Evolutionary conservation across 192 early-diverging fungal species (phyloP).

Genomic region (Rhizophlyctis rosea): DNA sequence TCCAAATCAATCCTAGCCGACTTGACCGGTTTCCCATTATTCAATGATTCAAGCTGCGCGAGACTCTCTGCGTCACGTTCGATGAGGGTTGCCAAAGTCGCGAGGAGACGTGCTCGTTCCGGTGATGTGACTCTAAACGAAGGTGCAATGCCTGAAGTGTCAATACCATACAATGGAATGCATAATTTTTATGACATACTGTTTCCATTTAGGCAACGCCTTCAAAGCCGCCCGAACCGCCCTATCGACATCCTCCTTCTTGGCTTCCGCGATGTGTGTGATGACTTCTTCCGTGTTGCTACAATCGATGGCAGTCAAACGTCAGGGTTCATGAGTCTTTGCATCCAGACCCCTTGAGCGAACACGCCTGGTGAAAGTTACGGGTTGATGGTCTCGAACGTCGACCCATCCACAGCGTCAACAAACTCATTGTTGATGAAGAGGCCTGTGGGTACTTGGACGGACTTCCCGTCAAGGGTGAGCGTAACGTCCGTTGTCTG

Average conservation of each 20-base stretch:
- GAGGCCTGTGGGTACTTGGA: conserved; percentile 54
- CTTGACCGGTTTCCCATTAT: conserved; percentile 45
- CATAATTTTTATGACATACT: conserved; percentile 7
- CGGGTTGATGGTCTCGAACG: conserved; percentile 42
- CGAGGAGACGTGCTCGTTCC: conserved; percentile 22
- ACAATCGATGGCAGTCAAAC: neutral
- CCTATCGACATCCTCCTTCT: conserved; percentile 40
- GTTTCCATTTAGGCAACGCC: conserved; percentile 38
- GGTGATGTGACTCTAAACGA: conserved; percentile 17
- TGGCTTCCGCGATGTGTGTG: conserved; percentile 29
- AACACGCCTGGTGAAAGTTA: conserved; percentile 1
- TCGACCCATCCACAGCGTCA: conserved; percentile 36
- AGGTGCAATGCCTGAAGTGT: neutral
- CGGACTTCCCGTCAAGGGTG: too few species aligned
- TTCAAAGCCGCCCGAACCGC: conserved; percentile 39
- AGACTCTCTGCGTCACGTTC: conserved; percentile 31
- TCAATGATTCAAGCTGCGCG: conserved; percentile 42
- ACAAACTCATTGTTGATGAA: conserved; percentile 54
- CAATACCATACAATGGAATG: conserved; percentile 10
- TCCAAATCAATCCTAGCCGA: conserved; percentile 23
- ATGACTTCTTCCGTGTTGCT: conserved; percentile 36
- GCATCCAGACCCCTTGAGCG: neutral
- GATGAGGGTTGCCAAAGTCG: conserved; percentile 41
- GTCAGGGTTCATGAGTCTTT: neutral
- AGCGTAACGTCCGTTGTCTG: too few species aligned